Conservation (phyloP, 805 yeast genomes). For the Monosporozyma yasuniensis region DNA sequence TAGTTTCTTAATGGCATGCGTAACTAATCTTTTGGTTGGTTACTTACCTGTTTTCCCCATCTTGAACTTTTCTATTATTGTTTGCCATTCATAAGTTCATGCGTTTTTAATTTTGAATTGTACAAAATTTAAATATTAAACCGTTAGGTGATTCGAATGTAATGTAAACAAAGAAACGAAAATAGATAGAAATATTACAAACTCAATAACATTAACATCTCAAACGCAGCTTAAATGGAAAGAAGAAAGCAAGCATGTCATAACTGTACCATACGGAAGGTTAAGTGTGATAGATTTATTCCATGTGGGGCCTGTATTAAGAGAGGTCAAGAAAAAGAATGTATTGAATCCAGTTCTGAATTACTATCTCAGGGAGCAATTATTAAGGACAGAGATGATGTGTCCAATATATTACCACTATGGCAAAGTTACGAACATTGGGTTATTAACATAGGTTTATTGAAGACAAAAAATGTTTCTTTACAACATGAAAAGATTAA, state of each 20-base stretch:
- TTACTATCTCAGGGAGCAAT: not conserved
- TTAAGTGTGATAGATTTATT: conserved; percentile 28
- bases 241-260: conserved; percentile 12
- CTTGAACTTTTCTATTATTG: too few relatives aligned
- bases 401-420: conserved; percentile 13
- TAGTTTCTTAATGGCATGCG: too few relatives aligned
- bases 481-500: conserved; percentile 3
- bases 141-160: too few relatives aligned
- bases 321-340: conserved; percentile 21
- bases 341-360: conserved; percentile 7
- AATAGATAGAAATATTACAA: not conserved
- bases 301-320: conserved; percentile 28
- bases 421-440: conserved; percentile 26
- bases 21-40: too few relatives aligned
- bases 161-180: not conserved
- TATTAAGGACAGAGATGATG: conserved; percentile 4
- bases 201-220: not conserved
- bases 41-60: too few relatives aligned
- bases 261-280: conserved; percentile 24
- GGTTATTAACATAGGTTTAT: conserved; percentile 21
- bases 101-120: not conserved
- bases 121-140: not conserved
- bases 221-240: not conserved
- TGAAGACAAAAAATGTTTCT: conserved; percentile 11
- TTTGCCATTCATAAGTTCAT: too few relatives aligned